Percentiles rank a stretch among this genome's conserved stretches.
Evolutionary conservation across 106 monocot genomes (phyloP).

Genomic region (Acorus gramineus): DNA sequence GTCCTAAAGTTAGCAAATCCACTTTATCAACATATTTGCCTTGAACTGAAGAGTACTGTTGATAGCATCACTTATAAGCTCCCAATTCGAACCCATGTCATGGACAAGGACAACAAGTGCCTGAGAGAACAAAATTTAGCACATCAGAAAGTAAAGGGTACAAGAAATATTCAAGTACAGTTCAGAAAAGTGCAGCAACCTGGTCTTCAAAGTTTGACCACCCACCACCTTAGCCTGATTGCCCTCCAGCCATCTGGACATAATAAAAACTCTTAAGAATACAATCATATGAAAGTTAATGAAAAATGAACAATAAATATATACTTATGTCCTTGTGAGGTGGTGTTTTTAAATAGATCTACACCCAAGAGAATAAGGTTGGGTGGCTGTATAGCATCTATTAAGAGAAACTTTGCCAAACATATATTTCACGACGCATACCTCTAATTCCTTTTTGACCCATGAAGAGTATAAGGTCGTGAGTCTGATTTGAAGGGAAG

Average conservation of each 20-base stretch:
- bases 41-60: conserved; percentile 86
- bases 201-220: conserved; percentile 97
- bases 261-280: neutral
- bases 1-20: neutral
- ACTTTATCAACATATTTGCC: conserved; percentile 21
- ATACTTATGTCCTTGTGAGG: no score
- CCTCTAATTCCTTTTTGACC: no score
- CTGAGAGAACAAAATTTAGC: conserved; percentile 25
- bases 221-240: conserved; percentile 57
- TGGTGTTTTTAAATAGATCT: no score
- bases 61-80: conserved; percentile 92
- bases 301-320: no score
- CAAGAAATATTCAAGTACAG: no score
- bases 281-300: neutral
- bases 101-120: conserved; percentile 99
- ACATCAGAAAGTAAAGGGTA: neutral
- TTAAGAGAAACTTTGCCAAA: no score
- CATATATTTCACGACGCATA: no score
- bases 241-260: conserved; percentile 49
- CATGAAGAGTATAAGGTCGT: no score
- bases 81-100: conserved; percentile 99
- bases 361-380: no score
- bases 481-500: no score
- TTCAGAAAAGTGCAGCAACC: conserved; percentile 30
- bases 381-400: no score